Percentiles rank a stretch among this genome's conserved stretches.
Evolutionary conservation across 257 asterid species (phyloP).

Genomic region (Avicennia marina): DNA sequence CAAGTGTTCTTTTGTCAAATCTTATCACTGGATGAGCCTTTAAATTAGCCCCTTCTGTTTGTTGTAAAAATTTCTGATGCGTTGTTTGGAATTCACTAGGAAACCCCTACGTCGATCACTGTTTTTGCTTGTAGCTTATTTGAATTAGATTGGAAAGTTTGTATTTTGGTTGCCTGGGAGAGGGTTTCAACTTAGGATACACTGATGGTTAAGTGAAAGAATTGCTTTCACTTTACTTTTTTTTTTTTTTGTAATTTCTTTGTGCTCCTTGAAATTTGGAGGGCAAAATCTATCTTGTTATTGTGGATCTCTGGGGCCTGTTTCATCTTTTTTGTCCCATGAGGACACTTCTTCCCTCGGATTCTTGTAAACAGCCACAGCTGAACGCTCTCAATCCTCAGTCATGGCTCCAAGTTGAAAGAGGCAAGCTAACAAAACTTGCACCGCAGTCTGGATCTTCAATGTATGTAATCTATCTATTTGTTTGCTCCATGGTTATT

Average conservation of each 20-base stretch:
- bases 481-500: background rate
- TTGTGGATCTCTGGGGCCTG: slow-evolving; percentile 93
- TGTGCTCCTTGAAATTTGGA: slow-evolving; percentile 13
- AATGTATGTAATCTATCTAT: slow-evolving; percentile 37
- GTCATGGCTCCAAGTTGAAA: slow-evolving; percentile 99
- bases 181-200: background rate
- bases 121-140: too few species aligned
- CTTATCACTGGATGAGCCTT: background rate
- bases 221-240: background rate
- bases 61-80: too few species aligned
- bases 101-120: too few species aligned
- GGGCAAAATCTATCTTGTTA: slow-evolving; percentile 26
- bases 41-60: background rate
- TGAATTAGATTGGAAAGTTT: background rate
- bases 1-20: too few species aligned
- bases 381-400: slow-evolving; percentile 75
- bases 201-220: too few species aligned
- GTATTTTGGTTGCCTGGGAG: background rate
- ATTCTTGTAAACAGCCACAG: slow-evolving; percentile 77
- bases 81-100: too few species aligned
- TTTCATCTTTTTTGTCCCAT: slow-evolving; percentile 79
- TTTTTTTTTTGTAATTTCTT: background rate
- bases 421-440: slow-evolving; percentile 79
- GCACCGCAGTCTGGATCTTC: slow-evolving; percentile 72
- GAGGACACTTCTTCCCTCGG: slow-evolving; percentile 88